phyloP scores from a whole-genome alignment of 495 filamentous ascomycete genomes.

The Antarctomyces pellizariae region DNA sequence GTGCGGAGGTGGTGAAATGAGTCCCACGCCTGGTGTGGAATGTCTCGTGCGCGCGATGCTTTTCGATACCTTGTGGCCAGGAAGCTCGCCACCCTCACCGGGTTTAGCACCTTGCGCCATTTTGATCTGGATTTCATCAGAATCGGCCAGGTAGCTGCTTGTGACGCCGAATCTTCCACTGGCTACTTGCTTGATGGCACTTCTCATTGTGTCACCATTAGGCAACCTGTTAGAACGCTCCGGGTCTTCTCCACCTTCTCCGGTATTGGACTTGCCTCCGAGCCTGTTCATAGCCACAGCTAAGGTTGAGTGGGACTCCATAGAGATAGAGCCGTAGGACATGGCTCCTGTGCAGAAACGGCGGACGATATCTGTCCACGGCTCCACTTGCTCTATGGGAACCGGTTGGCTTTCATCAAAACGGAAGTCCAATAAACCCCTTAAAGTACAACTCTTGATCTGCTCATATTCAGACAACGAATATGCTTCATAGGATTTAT shows the following conservation, averaged over 20 bases:
- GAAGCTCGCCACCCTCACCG: slow-evolving; percentile 93
- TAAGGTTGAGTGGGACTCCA: slow-evolving; percentile 96
- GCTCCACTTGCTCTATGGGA: slow-evolving; percentile 93
- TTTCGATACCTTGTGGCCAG: slow-evolving; percentile 93
- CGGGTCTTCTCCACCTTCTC: slow-evolving; percentile 93
- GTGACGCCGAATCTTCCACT: slow-evolving; percentile 97
- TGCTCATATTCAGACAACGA: slow-evolving; percentile 86
- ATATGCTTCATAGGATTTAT: slow-evolving; percentile 98
- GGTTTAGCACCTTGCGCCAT: slow-evolving; percentile 99
- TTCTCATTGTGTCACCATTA: slow-evolving; percentile 96
- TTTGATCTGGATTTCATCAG: slow-evolving; percentile 98
- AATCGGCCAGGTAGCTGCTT: slow-evolving; percentile 92
- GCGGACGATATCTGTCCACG: slow-evolving; percentile 96
- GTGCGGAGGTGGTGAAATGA: slow-evolving; percentile 96
- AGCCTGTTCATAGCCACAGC: slow-evolving; percentile 96
- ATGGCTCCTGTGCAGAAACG: slow-evolving; percentile 98
- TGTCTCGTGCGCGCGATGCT: slow-evolving; percentile 91
- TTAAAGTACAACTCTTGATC: slow-evolving; percentile 93
- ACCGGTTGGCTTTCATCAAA: slow-evolving; percentile 75
- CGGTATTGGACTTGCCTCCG: slow-evolving; percentile 96
- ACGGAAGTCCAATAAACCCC: slow-evolving; percentile 92
- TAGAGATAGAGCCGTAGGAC: slow-evolving; percentile 98
- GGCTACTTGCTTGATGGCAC: slow-evolving; percentile 95
- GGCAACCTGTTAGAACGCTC: slow-evolving; percentile 70
- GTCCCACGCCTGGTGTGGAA: slow-evolving; percentile 93